These are phyloP conservation scores for Punica granatum DNA, from an alignment of 345 rosid species.

Conservation along the genomic window DNA sequence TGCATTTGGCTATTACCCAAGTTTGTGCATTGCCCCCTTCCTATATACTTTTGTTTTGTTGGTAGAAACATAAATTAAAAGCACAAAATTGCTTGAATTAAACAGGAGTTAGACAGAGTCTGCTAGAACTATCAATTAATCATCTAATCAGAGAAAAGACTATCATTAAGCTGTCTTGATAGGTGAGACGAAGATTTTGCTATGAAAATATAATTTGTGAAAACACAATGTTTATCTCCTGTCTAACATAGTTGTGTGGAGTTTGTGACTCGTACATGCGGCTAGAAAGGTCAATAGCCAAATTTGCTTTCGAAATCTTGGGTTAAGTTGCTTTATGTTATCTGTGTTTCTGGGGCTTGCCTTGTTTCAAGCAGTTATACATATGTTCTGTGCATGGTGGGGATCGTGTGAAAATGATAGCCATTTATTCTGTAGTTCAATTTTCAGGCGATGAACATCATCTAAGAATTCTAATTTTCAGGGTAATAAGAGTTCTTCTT, in stretches of 20 bases:
- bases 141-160: no score
- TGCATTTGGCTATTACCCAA: neutral
- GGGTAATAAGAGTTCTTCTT: slow-evolving; percentile 43
- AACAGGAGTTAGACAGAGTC: no score
- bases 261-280: neutral
- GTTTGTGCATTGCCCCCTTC: neutral
- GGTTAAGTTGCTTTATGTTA: neutral
- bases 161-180: no score
- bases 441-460: neutral
- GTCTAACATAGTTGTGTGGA: neutral
- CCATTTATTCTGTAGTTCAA: neutral
- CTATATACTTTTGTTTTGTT: no score
- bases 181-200: no score
- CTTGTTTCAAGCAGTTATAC: neutral
- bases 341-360: neutral
- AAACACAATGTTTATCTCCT: neutral
- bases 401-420: neutral
- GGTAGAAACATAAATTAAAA: no score
- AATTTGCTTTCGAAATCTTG: neutral
- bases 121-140: no score
- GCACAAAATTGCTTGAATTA: no score
- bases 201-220: no score
- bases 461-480: slow-evolving; percentile 25
- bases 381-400: neutral
- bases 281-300: neutral